phyloP scores from a whole-genome alignment of 192 early-diverging fungal genomes.

The Coemansia sp. region DNA sequence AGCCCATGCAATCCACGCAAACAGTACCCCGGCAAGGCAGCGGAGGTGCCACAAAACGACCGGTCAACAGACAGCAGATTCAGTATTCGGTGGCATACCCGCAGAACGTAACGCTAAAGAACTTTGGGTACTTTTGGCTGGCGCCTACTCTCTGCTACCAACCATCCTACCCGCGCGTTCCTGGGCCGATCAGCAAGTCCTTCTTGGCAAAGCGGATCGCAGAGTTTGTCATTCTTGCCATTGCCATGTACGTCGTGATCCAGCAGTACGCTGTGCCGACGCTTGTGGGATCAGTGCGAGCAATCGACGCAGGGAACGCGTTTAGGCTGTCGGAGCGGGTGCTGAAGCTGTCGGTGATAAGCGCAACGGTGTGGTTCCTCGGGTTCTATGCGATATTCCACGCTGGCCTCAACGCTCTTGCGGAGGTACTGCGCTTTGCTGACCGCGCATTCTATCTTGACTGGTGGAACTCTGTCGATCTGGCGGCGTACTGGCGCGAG shows the following conservation, averaged over 20 bases:
- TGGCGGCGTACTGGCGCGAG: constrained; percentile 83
- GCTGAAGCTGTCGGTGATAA: constrained; percentile 79
- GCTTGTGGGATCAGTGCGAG: constrained; percentile 70
- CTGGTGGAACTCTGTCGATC: constrained; percentile 85
- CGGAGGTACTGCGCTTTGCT: constrained; percentile 79
- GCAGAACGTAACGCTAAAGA: constrained; percentile 64
- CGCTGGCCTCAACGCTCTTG: constrained; percentile 74
- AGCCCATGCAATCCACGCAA: not conserved
- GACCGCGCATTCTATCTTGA: constrained; percentile 85
- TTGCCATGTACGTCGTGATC: constrained; percentile 78
- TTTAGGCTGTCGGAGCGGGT: constrained; percentile 75
- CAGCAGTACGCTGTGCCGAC: constrained; percentile 82
- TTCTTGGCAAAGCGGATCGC: constrained; percentile 80
- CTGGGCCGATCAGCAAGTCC: constrained; percentile 62
- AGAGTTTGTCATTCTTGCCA: constrained; percentile 65
- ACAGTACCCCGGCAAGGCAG: not conserved
- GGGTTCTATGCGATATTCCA: constrained; percentile 89
- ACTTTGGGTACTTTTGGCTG: constrained; percentile 70
- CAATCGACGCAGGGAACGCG: constrained; percentile 67
- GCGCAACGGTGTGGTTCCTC: constrained; percentile 84
- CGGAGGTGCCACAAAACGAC: not conserved
- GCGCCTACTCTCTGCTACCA: constrained; percentile 89
- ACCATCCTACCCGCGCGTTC: constrained; percentile 71
- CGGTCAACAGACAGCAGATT: constrained; percentile 30
- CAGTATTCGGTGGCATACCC: constrained; percentile 69